phyloP scores from a whole-genome alignment of 768 basidiomycete genomes.

The Neoboletus subvelutipes region DNA sequence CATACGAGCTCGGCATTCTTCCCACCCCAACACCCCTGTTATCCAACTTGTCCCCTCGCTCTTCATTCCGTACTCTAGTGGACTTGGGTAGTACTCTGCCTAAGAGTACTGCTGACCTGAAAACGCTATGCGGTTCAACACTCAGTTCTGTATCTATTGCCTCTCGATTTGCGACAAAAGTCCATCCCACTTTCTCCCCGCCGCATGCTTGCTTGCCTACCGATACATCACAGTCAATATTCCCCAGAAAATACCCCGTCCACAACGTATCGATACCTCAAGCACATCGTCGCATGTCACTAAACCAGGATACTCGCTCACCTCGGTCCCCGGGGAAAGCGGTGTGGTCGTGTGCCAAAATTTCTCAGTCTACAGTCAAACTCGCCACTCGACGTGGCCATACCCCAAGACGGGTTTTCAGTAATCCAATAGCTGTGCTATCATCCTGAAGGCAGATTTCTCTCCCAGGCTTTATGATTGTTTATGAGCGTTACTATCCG shows the following conservation, averaged over 20 bases:
- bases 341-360: slow-evolving; percentile 35
- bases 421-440: slow-evolving; percentile 16
- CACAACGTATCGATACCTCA: slow-evolving; percentile 11
- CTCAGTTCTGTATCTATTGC: slow-evolving; percentile 22
- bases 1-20: slow-evolving; percentile 25
- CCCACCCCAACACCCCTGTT: not conserved
- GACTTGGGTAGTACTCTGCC: slow-evolving; percentile 7
- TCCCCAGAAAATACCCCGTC: slow-evolving; percentile 4
- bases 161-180: slow-evolving; percentile 17
- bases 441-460: slow-evolving; percentile 7
- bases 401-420: slow-evolving; percentile 22
- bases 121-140: slow-evolving; percentile 20
- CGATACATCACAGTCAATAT: slow-evolving; percentile 7
- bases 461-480: slow-evolving; percentile 3
- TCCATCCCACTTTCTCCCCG: slow-evolving; percentile 3
- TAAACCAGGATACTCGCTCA: slow-evolving; percentile 4
- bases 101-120: slow-evolving; percentile 11
- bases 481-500: slow-evolving; percentile 7
- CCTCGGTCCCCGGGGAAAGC: slow-evolving; percentile 8
- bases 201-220: slow-evolving; percentile 3
- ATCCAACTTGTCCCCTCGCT: slow-evolving; percentile 16
- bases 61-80: slow-evolving; percentile 28
- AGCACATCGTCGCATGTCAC: slow-evolving; percentile 11
- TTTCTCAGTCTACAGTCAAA: slow-evolving; percentile 26
- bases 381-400: slow-evolving; percentile 28